Evolutionary conservation across 805 yeast genomes (phyloP).

Genomic region (Kockiozyma suomiensis): DNA sequence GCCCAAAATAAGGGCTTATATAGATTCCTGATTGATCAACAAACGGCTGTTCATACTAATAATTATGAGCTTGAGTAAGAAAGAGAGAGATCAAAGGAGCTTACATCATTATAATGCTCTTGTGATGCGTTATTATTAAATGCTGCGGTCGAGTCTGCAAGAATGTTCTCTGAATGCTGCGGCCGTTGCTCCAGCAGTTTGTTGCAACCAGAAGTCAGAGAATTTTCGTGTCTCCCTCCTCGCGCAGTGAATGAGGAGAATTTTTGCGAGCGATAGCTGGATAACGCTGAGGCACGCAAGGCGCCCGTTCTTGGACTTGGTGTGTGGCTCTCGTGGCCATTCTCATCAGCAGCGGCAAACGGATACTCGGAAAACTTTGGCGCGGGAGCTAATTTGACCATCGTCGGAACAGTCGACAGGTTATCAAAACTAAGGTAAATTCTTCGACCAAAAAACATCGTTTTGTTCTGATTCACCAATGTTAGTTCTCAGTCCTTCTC

Average conservation of each 20-base stretch:
- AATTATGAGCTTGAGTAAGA: not conserved
- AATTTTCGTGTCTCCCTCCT: not conserved
- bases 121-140: constrained; percentile 1
- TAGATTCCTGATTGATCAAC: not conserved
- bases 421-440: constrained; percentile 30
- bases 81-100: no score
- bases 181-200: not conserved
- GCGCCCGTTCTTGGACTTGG: not conserved
- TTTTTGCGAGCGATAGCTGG: not conserved
- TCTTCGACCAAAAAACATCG: constrained; percentile 24
- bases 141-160: not conserved
- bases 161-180: not conserved
- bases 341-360: not conserved
- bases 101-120: not conserved
- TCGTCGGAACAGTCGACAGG: constrained; percentile 22
- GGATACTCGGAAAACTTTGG: constrained; percentile 21
- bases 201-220: not conserved
- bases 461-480: constrained; percentile 22
- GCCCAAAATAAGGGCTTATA: not conserved
- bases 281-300: not conserved
- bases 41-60: not conserved
- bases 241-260: not conserved
- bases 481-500: not conserved
- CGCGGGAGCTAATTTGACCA: constrained; percentile 32
- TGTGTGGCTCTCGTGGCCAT: not conserved